These are phyloP conservation scores for Euryodendron excelsum DNA, from an alignment of 148 eudicot genomes.

Conservation along the genomic window DNA sequence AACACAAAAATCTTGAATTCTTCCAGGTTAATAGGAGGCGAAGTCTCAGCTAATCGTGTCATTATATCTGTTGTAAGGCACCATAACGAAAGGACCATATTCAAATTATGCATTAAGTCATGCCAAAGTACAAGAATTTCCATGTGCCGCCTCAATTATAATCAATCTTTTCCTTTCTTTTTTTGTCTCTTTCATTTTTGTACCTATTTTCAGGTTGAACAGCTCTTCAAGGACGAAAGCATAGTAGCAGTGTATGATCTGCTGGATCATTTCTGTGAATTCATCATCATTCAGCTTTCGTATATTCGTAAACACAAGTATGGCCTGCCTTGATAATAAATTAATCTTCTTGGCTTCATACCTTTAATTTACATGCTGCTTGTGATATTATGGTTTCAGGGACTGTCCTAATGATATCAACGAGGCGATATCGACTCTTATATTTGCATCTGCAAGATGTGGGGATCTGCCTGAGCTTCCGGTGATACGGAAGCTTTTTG, in stretches of 20 bases:
- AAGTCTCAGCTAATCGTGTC: background rate
- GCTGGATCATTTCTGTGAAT: constrained; percentile 60
- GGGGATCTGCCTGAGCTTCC: constrained; percentile 75
- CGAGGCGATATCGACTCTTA: constrained; percentile 76
- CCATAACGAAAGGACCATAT: too few species aligned
- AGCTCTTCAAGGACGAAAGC: constrained; percentile 56
- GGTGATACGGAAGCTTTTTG: constrained; percentile 57
- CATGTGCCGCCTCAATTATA: background rate
- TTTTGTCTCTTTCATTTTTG: too few species aligned
- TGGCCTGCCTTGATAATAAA: background rate
- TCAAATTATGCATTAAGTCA: too few species aligned
- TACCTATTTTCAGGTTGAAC: constrained; percentile 51
- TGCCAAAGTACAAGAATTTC: background rate
- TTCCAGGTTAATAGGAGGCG: background rate
- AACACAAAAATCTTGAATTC: background rate
- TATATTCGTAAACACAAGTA: constrained; percentile 76
- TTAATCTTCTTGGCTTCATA: background rate
- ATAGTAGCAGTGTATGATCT: constrained; percentile 50
- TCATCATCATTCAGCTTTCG: constrained; percentile 51
- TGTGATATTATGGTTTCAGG: constrained; percentile 27
- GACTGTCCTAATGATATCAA: constrained; percentile 69
- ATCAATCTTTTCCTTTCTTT: background rate
- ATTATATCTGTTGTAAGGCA: background rate
- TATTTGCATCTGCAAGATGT: constrained; percentile 73
- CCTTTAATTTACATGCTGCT: background rate